These are phyloP conservation scores for Histomonas meleagridis DNA, from an alignment of 208 protist genomes.

Conservation along the genomic window DNA sequence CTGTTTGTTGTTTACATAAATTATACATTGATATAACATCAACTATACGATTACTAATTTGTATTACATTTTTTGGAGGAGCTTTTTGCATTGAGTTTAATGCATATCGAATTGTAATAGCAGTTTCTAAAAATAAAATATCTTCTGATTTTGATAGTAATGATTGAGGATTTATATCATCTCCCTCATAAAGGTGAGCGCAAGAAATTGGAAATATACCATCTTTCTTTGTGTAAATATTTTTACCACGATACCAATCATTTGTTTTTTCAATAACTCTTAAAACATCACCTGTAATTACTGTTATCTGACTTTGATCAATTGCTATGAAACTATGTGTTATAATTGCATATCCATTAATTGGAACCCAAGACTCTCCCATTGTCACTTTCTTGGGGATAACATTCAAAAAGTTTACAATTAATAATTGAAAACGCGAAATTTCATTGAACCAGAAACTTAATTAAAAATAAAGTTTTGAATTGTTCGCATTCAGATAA, in stretches of 20 bases:
- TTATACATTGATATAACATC: too few species aligned
- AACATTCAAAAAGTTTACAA: too few species aligned
- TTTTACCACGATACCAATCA: conserved; percentile 26
- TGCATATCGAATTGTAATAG: not conserved
- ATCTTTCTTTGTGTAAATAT: not conserved
- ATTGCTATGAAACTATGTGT: not conserved
- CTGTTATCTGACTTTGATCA: not conserved
- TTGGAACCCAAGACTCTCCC: not conserved
- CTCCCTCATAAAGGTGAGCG: not conserved
- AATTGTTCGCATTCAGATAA: too few species aligned
- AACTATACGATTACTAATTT: too few species aligned
- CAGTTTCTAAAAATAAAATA: not conserved
- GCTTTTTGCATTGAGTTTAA: not conserved
- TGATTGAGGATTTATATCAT: too few species aligned
- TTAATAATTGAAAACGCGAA: too few species aligned
- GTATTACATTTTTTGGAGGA: too few species aligned
- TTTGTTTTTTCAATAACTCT: not conserved
- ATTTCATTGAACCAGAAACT: too few species aligned
- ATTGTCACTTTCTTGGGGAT: too few species aligned
- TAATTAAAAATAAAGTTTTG: too few species aligned
- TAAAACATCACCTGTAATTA: not conserved
- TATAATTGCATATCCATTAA: not conserved
- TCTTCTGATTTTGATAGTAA: not conserved
- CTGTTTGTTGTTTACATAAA: too few species aligned
- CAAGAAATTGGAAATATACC: conserved; percentile 1